These are phyloP conservation scores for Cladophialophora psammophila DNA, from an alignment of 2,329 filamentous ascomycete genomes.

Conservation along the genomic window DNA sequence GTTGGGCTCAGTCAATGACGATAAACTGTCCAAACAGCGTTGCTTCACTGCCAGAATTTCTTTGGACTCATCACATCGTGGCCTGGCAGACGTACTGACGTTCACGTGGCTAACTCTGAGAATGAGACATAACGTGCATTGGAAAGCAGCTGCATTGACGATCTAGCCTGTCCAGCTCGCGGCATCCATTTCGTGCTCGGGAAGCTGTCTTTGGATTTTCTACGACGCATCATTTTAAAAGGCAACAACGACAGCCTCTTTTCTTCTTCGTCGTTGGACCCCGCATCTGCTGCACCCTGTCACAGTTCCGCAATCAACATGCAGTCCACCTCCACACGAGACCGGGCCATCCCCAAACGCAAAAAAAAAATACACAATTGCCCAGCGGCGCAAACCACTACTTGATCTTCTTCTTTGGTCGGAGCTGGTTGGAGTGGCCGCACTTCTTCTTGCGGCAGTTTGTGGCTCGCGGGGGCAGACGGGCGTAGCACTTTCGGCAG, in stretches of 20 bases:
- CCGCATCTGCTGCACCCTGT: not conserved
- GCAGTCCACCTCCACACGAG: constrained; percentile 5
- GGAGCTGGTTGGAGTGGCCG: constrained; percentile 99
- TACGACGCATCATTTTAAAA: not conserved
- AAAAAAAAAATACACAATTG: constrained; percentile 44
- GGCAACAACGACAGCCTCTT: not conserved
- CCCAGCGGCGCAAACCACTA: constrained; percentile 62
- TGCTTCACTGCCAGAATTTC: not conserved
- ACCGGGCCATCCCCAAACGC: constrained; percentile 36
- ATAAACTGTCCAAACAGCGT: not conserved
- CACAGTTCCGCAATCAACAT: not conserved
- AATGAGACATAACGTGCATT: not conserved
- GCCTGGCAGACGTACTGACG: not conserved
- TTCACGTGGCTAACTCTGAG: not conserved
- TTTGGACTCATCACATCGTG: not conserved
- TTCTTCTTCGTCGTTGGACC: not conserved
- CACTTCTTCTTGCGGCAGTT: constrained; percentile 99
- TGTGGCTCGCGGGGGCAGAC: constrained; percentile 96
- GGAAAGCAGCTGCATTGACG: not conserved
- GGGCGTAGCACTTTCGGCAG: constrained; percentile 99
- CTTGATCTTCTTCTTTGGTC: constrained; percentile 99
- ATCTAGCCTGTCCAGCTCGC: constrained; percentile 1
- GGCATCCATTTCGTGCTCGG: not conserved
- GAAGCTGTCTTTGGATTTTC: not conserved
- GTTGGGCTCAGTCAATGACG: not conserved